These are phyloP conservation scores for Phallus indusiatus DNA, from an alignment of 768 basidiomycete genomes.

Conservation along the genomic window DNA sequence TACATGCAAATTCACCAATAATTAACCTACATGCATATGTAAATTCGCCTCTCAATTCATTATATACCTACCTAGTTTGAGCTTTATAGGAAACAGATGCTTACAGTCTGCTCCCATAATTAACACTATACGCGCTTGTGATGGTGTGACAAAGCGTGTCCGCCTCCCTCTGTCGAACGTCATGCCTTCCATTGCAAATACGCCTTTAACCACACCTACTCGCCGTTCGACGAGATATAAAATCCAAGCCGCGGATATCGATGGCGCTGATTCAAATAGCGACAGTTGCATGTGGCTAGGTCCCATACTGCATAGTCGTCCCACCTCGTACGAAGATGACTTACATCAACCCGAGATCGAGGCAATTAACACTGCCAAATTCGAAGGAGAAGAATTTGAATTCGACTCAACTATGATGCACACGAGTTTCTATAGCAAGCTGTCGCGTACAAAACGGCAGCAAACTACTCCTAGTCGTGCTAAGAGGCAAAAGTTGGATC, in stretches of 20 bases:
- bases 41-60: too few relatives aligned
- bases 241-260: neutral
- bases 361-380: neutral
- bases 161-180: neutral
- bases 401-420: neutral
- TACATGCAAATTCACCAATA: neutral
- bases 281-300: neutral
- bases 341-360: conserved; percentile 4
- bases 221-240: conserved; percentile 1
- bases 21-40: neutral
- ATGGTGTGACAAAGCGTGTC: neutral
- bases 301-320: neutral
- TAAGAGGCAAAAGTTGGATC: conserved; percentile 6
- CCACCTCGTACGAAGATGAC: neutral
- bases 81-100: too few relatives aligned
- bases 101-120: too few relatives aligned
- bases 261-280: neutral
- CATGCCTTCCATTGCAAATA: neutral
- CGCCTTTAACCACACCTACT: neutral
- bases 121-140: too few relatives aligned
- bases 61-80: too few relatives aligned
- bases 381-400: neutral
- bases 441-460: conserved; percentile 8
- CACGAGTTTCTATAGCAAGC: conserved; percentile 12
- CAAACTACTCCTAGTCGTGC: conserved; percentile 7